Conservation (phyloP, 441 rosid species). For the Jatropha multifida region DNA sequence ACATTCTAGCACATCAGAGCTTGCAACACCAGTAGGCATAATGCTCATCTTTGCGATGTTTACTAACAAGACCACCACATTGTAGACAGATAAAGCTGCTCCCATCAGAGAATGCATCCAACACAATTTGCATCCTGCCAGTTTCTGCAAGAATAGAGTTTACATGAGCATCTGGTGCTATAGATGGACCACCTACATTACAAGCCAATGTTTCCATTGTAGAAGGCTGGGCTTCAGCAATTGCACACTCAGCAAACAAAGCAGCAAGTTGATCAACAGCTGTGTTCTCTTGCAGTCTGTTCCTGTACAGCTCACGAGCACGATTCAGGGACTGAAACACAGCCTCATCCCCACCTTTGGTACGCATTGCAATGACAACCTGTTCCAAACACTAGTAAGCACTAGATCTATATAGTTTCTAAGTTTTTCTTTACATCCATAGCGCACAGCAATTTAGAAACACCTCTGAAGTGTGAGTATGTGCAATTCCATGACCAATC, state of each 20-base stretch:
- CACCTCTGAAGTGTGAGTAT: neutral
- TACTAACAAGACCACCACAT: conserved; percentile 93
- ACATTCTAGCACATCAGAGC: conserved; percentile 29
- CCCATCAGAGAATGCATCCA: conserved; percentile 88
- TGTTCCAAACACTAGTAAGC: conserved; percentile 33
- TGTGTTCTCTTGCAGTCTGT: conserved; percentile 51
- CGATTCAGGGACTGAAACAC: conserved; percentile 61
- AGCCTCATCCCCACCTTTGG: conserved; percentile 81
- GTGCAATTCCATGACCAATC: neutral
- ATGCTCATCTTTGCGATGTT: conserved; percentile 83
- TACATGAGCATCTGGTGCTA: conserved; percentile 40
- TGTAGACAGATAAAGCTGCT: conserved; percentile 90
- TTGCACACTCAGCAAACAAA: conserved; percentile 90
- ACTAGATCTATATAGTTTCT: neutral
- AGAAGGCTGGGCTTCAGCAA: conserved; percentile 74
- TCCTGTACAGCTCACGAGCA: conserved; percentile 74
- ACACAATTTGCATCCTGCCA: conserved; percentile 77
- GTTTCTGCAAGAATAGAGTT: conserved; percentile 75
- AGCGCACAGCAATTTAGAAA: neutral
- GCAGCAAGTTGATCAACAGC: conserved; percentile 80
- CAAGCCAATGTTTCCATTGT: conserved; percentile 31
- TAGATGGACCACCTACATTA: conserved; percentile 23
- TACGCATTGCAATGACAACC: conserved; percentile 78
- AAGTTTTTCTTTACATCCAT: neutral
- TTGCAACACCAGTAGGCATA: conserved; percentile 83